Evolutionary conservation across 202 grass and related monocot species (phyloP).

Genomic region (Panicum virgatum): DNA sequence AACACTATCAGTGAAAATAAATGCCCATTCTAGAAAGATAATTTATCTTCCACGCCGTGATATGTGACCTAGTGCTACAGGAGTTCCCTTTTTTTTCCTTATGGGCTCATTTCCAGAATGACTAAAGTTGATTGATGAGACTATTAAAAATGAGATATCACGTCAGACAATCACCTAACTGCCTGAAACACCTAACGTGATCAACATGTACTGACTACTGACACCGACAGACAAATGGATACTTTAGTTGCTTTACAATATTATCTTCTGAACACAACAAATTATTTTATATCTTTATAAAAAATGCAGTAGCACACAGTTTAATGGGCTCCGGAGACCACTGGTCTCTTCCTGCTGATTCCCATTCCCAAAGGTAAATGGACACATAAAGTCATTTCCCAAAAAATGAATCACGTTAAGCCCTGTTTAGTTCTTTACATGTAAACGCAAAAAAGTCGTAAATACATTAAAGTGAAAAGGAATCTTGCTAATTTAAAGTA

Average conservation of each 20-base stretch:
- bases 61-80: not conserved
- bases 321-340: not conserved
- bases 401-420: no score
- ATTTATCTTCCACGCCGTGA: not conserved
- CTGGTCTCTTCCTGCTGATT: not conserved
- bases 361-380: not conserved
- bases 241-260: not conserved
- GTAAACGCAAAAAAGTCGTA: no score
- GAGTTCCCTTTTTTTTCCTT: not conserved
- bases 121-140: slow-evolving; percentile 15
- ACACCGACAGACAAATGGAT: not conserved
- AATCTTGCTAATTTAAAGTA: no score
- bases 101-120: not conserved
- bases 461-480: no score
- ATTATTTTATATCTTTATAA: not conserved
- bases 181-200: slow-evolving; percentile 13
- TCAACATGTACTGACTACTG: slow-evolving; percentile 30
- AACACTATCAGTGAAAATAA: not conserved
- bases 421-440: no score
- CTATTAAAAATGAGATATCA: not conserved
- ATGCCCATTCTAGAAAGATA: not conserved
- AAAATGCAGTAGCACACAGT: not conserved
- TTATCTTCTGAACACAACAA: not conserved
- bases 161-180: slow-evolving; percentile 7
- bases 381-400: not conserved